These are phyloP conservation scores for Thelephora ganbajun DNA, from an alignment of 768 basidiomycete genomes.

Conservation along the genomic window DNA sequence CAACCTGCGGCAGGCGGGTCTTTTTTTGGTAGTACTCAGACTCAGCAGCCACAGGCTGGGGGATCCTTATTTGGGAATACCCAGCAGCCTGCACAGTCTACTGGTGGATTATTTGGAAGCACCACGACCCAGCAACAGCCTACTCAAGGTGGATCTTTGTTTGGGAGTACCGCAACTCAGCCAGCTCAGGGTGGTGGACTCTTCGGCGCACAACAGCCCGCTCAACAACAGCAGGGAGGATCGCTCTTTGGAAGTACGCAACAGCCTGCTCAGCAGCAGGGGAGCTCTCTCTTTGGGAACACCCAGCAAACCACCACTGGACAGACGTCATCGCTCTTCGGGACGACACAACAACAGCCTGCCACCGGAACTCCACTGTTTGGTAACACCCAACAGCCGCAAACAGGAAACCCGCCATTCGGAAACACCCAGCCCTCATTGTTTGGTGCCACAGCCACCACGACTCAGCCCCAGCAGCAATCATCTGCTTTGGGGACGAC, in stretches of 20 bases:
- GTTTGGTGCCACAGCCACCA: slow-evolving; percentile 9
- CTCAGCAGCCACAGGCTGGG: slow-evolving; percentile 9
- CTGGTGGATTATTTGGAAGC: slow-evolving; percentile 19
- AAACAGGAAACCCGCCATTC: neutral
- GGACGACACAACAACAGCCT: neutral
- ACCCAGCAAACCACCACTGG: slow-evolving; percentile 4
- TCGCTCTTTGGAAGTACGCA: slow-evolving; percentile 10
- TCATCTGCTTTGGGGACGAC: slow-evolving; percentile 4
- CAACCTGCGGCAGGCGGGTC: slow-evolving; percentile 10
- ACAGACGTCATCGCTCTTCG: too few species aligned
- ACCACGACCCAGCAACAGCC: slow-evolving; percentile 10
- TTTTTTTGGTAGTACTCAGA: slow-evolving; percentile 10
- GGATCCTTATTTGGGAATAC: slow-evolving; percentile 3
- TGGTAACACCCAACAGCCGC: too few species aligned
- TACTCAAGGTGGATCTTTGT: slow-evolving; percentile 7
- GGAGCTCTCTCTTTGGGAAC: slow-evolving; percentile 18
- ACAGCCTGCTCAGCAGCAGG: slow-evolving; percentile 7
- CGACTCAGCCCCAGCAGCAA: slow-evolving; percentile 3
- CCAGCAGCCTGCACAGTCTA: slow-evolving; percentile 4
- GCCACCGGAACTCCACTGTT: slow-evolving; percentile 1
- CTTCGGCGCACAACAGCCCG: slow-evolving; percentile 10
- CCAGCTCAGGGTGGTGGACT: slow-evolving; percentile 3
- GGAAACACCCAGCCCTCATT: slow-evolving; percentile 6
- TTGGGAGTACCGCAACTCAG: slow-evolving; percentile 9
- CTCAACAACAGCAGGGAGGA: slow-evolving; percentile 13